These are phyloP conservation scores for Emergomyces africanus DNA, from an alignment of 2,329 filamentous ascomycete species.

Conservation along the genomic window DNA sequence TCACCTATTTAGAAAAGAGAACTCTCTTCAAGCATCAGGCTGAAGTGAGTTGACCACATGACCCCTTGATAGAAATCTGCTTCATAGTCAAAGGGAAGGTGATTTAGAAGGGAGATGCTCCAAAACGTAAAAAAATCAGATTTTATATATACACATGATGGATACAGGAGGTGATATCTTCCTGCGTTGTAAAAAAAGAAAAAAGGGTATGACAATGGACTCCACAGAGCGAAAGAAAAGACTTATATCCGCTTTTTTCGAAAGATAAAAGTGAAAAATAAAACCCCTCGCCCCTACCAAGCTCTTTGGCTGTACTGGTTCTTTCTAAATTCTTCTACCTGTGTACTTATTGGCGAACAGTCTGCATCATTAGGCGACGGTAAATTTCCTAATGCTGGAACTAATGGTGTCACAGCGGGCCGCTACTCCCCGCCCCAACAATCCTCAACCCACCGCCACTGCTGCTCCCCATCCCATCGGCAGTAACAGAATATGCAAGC, in stretches of 20 bases:
- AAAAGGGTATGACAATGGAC: no score
- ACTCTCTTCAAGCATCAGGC: neutral
- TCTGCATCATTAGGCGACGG: neutral
- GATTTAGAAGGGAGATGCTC: neutral
- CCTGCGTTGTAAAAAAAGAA: neutral
- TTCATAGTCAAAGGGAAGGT: neutral
- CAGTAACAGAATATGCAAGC: slow-evolving; percentile 35
- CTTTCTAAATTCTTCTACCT: neutral
- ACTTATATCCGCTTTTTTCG: neutral
- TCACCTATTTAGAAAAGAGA: neutral
- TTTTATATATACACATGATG: no score
- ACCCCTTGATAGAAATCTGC: neutral
- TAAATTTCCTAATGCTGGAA: neutral
- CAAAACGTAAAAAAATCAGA: neutral
- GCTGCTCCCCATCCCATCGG: slow-evolving; percentile 27
- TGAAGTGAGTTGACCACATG: neutral
- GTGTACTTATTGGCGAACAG: neutral
- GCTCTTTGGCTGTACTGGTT: neutral
- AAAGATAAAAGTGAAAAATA: neutral
- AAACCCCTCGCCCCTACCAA: neutral
- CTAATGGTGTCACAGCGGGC: neutral
- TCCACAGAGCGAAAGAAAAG: neutral
- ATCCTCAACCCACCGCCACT: slow-evolving; percentile 34
- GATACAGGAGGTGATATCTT: neutral
- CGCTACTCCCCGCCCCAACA: slow-evolving; percentile 31